phyloP scores from a whole-genome alignment of 768 basidiomycete genomes.

The Lentinula guzmanii region DNA sequence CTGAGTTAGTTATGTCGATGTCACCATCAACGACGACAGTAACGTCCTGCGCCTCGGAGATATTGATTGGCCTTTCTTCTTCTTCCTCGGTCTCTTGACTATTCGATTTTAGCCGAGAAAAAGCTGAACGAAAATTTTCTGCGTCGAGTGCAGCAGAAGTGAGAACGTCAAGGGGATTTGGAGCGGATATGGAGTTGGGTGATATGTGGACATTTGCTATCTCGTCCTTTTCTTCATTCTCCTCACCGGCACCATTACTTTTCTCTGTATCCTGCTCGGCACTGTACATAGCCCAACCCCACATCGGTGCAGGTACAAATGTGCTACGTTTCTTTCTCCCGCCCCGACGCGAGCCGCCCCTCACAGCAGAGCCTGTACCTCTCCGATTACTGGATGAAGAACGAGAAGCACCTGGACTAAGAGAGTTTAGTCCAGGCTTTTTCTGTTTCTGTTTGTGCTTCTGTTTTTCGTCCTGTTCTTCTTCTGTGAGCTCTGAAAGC shows the following conservation, averaged over 20 bases:
- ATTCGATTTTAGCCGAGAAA: conserved; percentile 20
- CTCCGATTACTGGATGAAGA: neutral
- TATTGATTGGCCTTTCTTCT: conserved; percentile 7
- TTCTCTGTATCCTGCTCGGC: conserved; percentile 35
- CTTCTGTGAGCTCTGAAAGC: conserved; percentile 80
- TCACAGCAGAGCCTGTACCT: conserved; percentile 4
- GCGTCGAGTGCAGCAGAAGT: conserved; percentile 18
- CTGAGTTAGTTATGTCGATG: neutral
- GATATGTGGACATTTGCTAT: neutral
- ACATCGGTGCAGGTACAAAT: conserved; percentile 76
- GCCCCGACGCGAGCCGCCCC: conserved; percentile 11
- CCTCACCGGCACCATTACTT: conserved; percentile 12
- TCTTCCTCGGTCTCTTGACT: conserved; percentile 16
- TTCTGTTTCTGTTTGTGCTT: conserved; percentile 14
- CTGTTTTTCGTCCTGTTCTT: conserved; percentile 54
- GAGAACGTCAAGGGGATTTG: conserved; percentile 4
- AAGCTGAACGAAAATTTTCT: conserved; percentile 11
- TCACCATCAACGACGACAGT: neutral
- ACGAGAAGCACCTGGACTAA: neutral
- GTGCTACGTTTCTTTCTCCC: conserved; percentile 54
- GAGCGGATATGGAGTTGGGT: neutral
- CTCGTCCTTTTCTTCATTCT: conserved; percentile 15
- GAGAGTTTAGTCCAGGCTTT: neutral
- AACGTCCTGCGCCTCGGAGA: neutral
- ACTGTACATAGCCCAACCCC: conserved; percentile 70